These are phyloP conservation scores for Yamadazyma oceani DNA, from an alignment of 1,139 yeast species.

Conservation along the genomic window DNA sequence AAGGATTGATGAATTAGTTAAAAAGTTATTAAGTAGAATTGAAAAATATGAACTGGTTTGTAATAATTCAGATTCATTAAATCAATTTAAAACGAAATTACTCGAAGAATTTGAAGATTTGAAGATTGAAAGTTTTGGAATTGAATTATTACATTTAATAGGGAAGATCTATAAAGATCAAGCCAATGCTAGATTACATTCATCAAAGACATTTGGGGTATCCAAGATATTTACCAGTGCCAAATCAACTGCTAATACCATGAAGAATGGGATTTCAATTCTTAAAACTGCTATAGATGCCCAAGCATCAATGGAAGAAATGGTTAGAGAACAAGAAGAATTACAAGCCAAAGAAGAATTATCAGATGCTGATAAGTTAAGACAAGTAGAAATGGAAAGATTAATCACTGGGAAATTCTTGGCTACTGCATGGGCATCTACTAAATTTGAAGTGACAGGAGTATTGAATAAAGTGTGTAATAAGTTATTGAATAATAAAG, in stretches of 20 bases:
- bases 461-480: slow-evolving; percentile 68
- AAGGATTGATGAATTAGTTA: slow-evolving; percentile 54
- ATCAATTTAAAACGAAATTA: slow-evolving; percentile 40
- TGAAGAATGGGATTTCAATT: slow-evolving; percentile 41
- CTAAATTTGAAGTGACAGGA: slow-evolving; percentile 71
- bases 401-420: slow-evolving; percentile 70
- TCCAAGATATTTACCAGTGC: slow-evolving; percentile 53
- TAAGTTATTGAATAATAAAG: slow-evolving; percentile 56
- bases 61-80: slow-evolving; percentile 33
- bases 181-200: slow-evolving; percentile 44
- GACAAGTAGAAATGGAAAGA: slow-evolving; percentile 64
- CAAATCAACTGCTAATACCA: slow-evolving; percentile 38
- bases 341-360: slow-evolving; percentile 33
- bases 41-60: slow-evolving; percentile 34
- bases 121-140: slow-evolving; percentile 49
- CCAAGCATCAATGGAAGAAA: slow-evolving; percentile 38
- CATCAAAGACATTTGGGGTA: slow-evolving; percentile 46
- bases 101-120: slow-evolving; percentile 60
- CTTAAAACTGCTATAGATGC: slow-evolving; percentile 46
- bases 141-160: slow-evolving; percentile 50
- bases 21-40: slow-evolving; percentile 45
- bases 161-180: slow-evolving; percentile 66
- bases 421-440: slow-evolving; percentile 79
- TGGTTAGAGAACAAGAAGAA: slow-evolving; percentile 51
- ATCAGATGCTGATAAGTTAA: slow-evolving; percentile 45